Conservation (phyloP, 2,329 filamentous ascomycete species). For the Phaeosphaeria sp. region DNA sequence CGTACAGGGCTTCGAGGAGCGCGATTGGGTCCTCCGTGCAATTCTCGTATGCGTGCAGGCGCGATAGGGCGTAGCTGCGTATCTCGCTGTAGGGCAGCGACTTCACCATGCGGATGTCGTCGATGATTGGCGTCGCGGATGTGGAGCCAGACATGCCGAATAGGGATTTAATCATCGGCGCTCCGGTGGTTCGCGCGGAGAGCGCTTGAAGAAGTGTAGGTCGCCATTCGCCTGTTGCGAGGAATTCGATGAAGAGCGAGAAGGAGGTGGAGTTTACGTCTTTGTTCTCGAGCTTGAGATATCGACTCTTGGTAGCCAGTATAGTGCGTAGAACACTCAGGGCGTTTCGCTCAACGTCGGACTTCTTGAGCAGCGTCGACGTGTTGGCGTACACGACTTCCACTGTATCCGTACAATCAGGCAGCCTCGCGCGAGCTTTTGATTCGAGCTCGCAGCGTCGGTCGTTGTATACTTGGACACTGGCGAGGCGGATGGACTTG, state of each 20-base stretch:
- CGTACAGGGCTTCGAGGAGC: slow-evolving; percentile 46
- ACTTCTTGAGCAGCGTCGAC: background rate
- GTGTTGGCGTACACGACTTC: slow-evolving; percentile 49
- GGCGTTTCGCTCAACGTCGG: slow-evolving; percentile 13
- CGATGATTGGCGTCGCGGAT: slow-evolving; percentile 28
- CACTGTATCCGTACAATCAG: slow-evolving; percentile 41
- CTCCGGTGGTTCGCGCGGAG: too few species aligned
- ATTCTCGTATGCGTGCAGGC: slow-evolving; percentile 38
- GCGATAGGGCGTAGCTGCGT: slow-evolving; percentile 39
- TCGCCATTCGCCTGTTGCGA: slow-evolving; percentile 31
- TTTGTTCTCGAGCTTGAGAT: slow-evolving; percentile 37
- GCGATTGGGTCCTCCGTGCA: slow-evolving; percentile 47
- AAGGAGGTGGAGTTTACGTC: slow-evolving; percentile 37
- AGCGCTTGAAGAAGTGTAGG: slow-evolving; percentile 20
- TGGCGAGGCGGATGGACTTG: slow-evolving; percentile 15
- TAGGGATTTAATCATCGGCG: slow-evolving; percentile 31
- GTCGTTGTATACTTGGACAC: slow-evolving; percentile 41
- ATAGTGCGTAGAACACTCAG: slow-evolving; percentile 40
- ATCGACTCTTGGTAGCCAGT: slow-evolving; percentile 29
- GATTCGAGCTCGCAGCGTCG: slow-evolving; percentile 34
- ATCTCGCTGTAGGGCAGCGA: slow-evolving; percentile 48
- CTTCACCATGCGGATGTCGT: slow-evolving; percentile 42
- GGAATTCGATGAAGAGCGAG: slow-evolving; percentile 42
- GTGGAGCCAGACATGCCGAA: background rate
- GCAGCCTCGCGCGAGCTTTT: slow-evolving; percentile 33